Evolutionary conservation across 768 basidiomycete species (phyloP).

Genomic region (Suillus discolor): DNA sequence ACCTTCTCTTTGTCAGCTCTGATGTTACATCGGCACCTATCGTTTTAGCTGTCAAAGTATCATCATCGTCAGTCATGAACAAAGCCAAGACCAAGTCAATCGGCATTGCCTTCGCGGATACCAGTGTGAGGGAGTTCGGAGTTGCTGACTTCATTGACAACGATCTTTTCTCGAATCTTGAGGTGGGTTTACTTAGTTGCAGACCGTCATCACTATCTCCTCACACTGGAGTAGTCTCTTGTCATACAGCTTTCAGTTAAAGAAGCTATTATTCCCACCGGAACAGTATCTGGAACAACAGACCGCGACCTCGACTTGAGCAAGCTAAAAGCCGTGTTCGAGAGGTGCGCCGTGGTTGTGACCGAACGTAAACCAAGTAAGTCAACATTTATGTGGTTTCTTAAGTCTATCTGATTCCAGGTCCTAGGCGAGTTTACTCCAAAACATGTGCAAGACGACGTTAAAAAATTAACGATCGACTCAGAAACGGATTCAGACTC

Average conservation of each 20-base stretch:
- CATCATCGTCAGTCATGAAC: constrained; percentile 49
- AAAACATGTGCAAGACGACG: constrained; percentile 79
- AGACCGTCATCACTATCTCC: constrained; percentile 4
- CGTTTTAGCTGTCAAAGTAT: constrained; percentile 85
- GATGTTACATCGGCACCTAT: constrained; percentile 86
- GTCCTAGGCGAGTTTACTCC: constrained; percentile 78
- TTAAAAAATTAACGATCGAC: constrained; percentile 43
- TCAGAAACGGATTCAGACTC: not conserved
- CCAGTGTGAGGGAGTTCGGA: constrained; percentile 81
- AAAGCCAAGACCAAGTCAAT: constrained; percentile 71
- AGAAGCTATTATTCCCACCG: constrained; percentile 83
- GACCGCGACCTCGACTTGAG: constrained; percentile 87
- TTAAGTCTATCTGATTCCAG: not conserved
- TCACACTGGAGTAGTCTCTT: constrained; percentile 61
- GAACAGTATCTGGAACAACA: constrained; percentile 69
- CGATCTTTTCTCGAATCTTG: constrained; percentile 93
- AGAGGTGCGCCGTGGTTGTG: constrained; percentile 87
- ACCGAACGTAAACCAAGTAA: constrained; percentile 88
- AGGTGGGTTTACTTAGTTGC: constrained; percentile 51
- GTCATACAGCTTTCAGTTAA: constrained; percentile 97
- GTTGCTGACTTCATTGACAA: constrained; percentile 93
- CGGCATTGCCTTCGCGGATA: constrained; percentile 92
- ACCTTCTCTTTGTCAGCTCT: constrained; percentile 79
- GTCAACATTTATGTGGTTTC: constrained; percentile 23
- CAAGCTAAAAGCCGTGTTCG: constrained; percentile 84